Evolutionary conservation across 768 basidiomycete genomes (phyloP), one percentile per base, ranked within the genome.

Genomic region (Pleurotus cornucopiae): DNA sequence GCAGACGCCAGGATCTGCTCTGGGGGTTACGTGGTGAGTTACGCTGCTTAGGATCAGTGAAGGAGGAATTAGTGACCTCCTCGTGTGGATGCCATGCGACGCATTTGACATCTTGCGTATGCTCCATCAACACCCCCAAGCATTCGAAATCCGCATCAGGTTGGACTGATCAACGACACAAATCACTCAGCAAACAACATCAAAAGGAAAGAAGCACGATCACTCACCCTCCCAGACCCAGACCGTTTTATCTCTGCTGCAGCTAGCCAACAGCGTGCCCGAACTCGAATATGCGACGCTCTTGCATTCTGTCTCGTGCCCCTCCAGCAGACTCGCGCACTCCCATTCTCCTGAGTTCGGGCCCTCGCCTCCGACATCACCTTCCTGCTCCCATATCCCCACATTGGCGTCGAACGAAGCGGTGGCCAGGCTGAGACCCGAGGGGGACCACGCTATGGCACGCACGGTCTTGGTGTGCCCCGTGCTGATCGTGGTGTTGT

Each of bases 291-390:
- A 98, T 3, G 84, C 89, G 0, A 95, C 89, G 55, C 86, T 80
- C 74, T 98, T 98, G 75, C 95, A 98, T 68, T 99, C 96, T 7
- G 87, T 94, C 67, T 98, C 96, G 66, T 98, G 97, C 0, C 97
- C 96, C 67, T 98, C 94, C 18, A 98, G 70, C 39, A 88, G 81
- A 48, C 86, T 87, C 58, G 86, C 80, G 63, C 91, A 95, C 64
- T 97, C 93, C 94, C 94, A 96, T 51, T 91, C 88, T 11, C 78
- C 80, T 6, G 64, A 67, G 18, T 64, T 64, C 11, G 58, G 58
- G 21, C 62, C 69, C 5, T 70, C 74, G 4, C 60, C 74, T 5
- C 69, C 68, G 12, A 68, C 71, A 5, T 65, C 71, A 4, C 69
- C 73, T 52, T 84, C 83, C 59, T 83, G 83, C 64, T 92, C 92